Evolutionary conservation across 2,329 filamentous ascomycete species (phyloP).

Genomic region (Fusarium paranaense): DNA sequence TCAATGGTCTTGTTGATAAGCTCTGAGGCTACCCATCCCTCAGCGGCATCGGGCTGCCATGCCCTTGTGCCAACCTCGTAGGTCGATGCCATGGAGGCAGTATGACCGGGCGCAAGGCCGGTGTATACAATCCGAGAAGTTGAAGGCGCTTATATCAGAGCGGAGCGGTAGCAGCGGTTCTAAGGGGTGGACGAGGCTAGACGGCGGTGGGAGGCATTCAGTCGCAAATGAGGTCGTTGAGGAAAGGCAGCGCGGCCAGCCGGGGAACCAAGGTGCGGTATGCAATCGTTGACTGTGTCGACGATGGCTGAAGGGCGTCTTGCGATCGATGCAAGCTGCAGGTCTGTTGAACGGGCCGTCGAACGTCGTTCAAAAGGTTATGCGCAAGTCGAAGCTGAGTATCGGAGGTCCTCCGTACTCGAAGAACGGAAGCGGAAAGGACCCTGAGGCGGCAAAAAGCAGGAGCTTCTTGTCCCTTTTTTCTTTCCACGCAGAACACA

Average conservation of each 20-base stretch:
- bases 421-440: conserved; percentile 24
- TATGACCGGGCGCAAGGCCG: conserved; percentile 43
- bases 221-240: conserved; percentile 39
- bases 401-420: conserved; percentile 36
- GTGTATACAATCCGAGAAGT: conserved; percentile 21
- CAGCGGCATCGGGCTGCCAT: conserved; percentile 96
- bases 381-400: conserved; percentile 37
- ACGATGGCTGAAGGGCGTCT: conserved; percentile 20
- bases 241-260: conserved; percentile 33
- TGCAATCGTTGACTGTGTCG: conserved; percentile 15
- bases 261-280: conserved; percentile 15
- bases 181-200: conserved; percentile 35
- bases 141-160: conserved; percentile 37
- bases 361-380: conserved; percentile 23
- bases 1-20: conserved; percentile 86
- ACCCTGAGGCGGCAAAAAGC: conserved; percentile 32
- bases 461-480: conserved; percentile 27
- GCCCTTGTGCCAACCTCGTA: conserved; percentile 97
- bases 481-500: conserved; percentile 26
- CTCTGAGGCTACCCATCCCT: conserved; percentile 98
- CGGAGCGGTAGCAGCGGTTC: conserved; percentile 35
- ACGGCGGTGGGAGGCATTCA: conserved; percentile 45
- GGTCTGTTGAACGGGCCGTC: conserved; percentile 17
- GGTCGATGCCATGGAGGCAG: conserved; percentile 82
- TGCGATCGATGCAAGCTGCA: conserved; percentile 26